Conservation (phyloP, 495 filamentous ascomycete species). For the Lasiosphaeriaceae sp. region DNA sequence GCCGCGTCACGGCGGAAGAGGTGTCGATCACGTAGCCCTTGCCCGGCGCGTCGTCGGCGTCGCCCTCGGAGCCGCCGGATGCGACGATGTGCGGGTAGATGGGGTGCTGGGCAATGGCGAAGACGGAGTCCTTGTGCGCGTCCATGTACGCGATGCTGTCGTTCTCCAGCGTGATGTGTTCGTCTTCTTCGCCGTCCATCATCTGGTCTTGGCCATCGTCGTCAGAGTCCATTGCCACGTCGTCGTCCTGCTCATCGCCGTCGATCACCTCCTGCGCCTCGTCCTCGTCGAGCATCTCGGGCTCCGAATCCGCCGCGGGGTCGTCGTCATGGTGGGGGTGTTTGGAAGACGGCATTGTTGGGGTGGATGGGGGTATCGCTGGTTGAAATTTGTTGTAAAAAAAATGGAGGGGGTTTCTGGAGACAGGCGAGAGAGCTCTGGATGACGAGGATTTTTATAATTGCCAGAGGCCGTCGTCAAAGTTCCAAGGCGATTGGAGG, state of each 20-base stretch:
- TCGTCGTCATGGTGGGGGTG: conserved; percentile 15
- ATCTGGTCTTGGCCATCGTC: conserved; percentile 40
- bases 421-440: background rate
- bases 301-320: conserved; percentile 34
- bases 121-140: conserved; percentile 79
- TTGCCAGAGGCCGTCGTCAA: background rate
- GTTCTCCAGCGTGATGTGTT: conserved; percentile 79
- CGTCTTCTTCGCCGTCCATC: conserved; percentile 56
- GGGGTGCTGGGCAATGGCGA: conserved; percentile 90
- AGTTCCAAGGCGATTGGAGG: background rate
- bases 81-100: conserved; percentile 70
- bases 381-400: background rate
- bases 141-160: conserved; percentile 93
- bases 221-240: conserved; percentile 34
- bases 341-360: conserved; percentile 22
- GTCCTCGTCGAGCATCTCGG: conserved; percentile 62
- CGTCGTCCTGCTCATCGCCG: conserved; percentile 55
- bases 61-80: conserved; percentile 82
- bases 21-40: conserved; percentile 75
- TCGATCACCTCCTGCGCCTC: conserved; percentile 60
- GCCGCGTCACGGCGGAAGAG: conserved; percentile 55
- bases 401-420: background rate
- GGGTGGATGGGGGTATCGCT: background rate
- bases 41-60: conserved; percentile 57
- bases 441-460: background rate